Percentiles rank a stretch among this genome's conserved stretches.
Evolutionary conservation across 805 yeast species (phyloP).

Genomic region (Candida quercuum): DNA sequence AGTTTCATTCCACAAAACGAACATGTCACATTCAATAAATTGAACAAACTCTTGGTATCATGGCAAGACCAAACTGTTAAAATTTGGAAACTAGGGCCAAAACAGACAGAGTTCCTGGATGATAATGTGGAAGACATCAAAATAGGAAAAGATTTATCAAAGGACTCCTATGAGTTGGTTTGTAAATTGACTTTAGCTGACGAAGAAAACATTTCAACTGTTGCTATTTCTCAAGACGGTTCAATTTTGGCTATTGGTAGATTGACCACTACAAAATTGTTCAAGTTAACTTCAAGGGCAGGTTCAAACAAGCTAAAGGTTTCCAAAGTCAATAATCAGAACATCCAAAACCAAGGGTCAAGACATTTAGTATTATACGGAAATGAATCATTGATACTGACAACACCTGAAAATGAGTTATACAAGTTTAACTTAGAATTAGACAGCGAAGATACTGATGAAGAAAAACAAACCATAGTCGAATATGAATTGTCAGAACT

Average conservation of each 20-base stretch:
- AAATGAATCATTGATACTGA: slow-evolving; percentile 40
- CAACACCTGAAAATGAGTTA: slow-evolving; percentile 60
- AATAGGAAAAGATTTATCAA: slow-evolving; percentile 19
- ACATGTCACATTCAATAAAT: slow-evolving; percentile 42
- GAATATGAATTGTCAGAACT: slow-evolving; percentile 37
- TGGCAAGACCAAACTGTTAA: slow-evolving; percentile 83
- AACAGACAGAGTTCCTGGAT: slow-evolving; percentile 6
- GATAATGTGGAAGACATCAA: slow-evolving; percentile 10
- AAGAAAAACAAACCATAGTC: slow-evolving; percentile 11
- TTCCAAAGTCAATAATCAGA: slow-evolving; percentile 41
- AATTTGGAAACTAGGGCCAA: slow-evolving; percentile 61
- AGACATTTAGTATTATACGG: slow-evolving; percentile 44
- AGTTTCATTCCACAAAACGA: slow-evolving; percentile 55
- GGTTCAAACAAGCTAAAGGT: slow-evolving; percentile 37
- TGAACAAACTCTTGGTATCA: slow-evolving; percentile 51
- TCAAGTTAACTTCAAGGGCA: slow-evolving; percentile 44
- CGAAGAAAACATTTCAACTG: slow-evolving; percentile 74
- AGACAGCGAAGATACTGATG: slow-evolving; percentile 10
- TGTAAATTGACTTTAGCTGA: slow-evolving; percentile 62
- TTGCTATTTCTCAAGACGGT: slow-evolving; percentile 61
- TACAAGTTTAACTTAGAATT: slow-evolving; percentile 32
- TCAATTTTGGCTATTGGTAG: slow-evolving; percentile 69
- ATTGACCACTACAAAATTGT: slow-evolving; percentile 60
- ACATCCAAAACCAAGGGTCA: slow-evolving; percentile 46
- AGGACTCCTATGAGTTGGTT: slow-evolving; percentile 47